These are phyloP conservation scores for Monosporozyma unispora DNA, from an alignment of 805 yeast genomes.

Conservation along the genomic window DNA sequence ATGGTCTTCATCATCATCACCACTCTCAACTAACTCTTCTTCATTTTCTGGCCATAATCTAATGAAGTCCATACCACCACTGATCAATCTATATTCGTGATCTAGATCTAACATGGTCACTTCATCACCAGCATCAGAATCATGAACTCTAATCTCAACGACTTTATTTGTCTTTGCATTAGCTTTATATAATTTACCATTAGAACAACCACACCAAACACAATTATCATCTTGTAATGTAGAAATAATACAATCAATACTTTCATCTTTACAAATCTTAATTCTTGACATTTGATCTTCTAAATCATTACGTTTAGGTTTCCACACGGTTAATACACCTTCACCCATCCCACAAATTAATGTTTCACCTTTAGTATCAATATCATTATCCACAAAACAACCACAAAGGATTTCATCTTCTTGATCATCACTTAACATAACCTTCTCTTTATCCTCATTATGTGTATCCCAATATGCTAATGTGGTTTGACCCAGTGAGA, in stretches of 20 bases:
- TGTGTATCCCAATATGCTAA: constrained; percentile 68
- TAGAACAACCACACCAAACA: constrained; percentile 73
- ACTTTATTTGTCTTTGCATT: constrained; percentile 57
- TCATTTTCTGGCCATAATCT: constrained; percentile 58
- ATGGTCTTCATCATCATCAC: constrained; percentile 6
- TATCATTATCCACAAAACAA: constrained; percentile 45
- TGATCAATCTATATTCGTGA: constrained; percentile 64
- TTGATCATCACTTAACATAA: constrained; percentile 73
- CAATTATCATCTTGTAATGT: constrained; percentile 39
- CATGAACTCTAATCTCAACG: constrained; percentile 58
- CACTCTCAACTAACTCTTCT: constrained; percentile 19
- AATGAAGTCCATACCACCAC: constrained; percentile 76
- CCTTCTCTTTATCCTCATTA: constrained; percentile 26
- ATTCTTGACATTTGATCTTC: constrained; percentile 75
- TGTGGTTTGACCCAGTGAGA: constrained; percentile 76
- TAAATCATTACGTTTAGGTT: constrained; percentile 54
- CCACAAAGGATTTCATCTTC: constrained; percentile 85
- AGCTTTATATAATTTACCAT: constrained; percentile 62
- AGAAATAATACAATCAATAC: constrained; percentile 62
- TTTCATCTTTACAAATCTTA: constrained; percentile 55
- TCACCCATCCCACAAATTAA: constrained; percentile 83
- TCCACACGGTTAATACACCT: constrained; percentile 85
- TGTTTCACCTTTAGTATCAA: constrained; percentile 47
- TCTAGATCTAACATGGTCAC: constrained; percentile 73
- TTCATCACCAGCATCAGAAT: constrained; percentile 48